Base-by-base conservation (phyloP, 1,284 basidiomycete species). In the Baeospora myosura region DNA sequence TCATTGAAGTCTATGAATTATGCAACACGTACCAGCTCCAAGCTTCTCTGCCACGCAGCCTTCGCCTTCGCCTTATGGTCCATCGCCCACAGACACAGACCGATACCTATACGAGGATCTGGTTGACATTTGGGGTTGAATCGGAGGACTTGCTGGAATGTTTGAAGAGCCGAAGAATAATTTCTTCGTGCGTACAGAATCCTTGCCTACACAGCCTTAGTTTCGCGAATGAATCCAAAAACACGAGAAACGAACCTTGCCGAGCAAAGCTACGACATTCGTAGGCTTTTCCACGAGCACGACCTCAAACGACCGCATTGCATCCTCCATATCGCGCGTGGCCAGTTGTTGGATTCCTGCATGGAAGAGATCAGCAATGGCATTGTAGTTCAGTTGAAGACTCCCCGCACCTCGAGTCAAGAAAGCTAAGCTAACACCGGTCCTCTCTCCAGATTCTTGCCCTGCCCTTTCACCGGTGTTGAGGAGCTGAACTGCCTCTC, bases 91-190 rank as follows among this genome's bases (percentile, higher is more conserved):
- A 91, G 71, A 61, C 93, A 95, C 5, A 96, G 66, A 6, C 94
- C 94, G 28, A 97, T 89, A 12, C 93, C 93, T 49, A 96, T 87
- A 11, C 93, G 76, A 22, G 93, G 93, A 59, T 97, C 93, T 0
- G 93, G 94, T 17, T 73, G 65, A 61, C 86, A 88, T 10, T 73
- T 63, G 0, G 93, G 91, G 40, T 79, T 81, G 33, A 88, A 72
- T 32, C 74, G 67, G 11, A 97, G 72, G 10, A 93, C 81, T 43
- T 81, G 78, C 58, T 95, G 93, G 60, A 95, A 96, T 2, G 81
- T 59, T 49, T 82, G 79, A 14, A 96, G 72, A 0, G 93, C 81
- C 37, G 81, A 79, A n/a, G 77, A 69, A 53, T 79, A 88, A 47
- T 84, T 78, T 36, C 88, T 72, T 46, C 81, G 72, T 12, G 85